These are phyloP conservation scores for Aspergillus sp. DNA, from an alignment of 2,329 filamentous ascomycete genomes.

Conservation along the genomic window DNA sequence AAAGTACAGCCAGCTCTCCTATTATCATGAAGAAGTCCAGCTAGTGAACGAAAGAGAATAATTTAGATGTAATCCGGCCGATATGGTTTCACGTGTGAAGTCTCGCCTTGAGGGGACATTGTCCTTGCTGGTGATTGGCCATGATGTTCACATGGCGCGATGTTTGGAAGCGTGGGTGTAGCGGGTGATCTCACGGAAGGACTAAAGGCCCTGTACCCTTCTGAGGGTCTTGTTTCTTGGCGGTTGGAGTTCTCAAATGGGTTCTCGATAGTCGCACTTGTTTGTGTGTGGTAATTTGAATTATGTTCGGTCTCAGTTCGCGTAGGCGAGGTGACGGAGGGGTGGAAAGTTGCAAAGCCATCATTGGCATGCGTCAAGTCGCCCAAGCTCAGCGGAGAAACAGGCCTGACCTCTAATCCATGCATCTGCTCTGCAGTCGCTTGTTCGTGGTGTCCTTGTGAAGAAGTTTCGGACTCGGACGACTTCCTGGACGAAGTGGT, in stretches of 20 bases:
- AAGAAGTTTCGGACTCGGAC: not conserved
- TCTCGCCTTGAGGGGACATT: not conserved
- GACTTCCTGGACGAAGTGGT: not conserved
- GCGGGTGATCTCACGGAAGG: not conserved
- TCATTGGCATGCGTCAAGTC: not conserved
- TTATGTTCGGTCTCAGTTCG: not conserved
- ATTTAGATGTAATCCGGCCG: not conserved
- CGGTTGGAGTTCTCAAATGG: not conserved
- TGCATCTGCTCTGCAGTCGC: not conserved
- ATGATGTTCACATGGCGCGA: not conserved
- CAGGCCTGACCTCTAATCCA: not conserved
- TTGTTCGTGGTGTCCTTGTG: not conserved
- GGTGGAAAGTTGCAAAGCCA: not conserved
- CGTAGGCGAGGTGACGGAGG: not conserved
- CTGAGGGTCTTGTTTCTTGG: not conserved
- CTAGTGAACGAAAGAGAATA: not conserved
- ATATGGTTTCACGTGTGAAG: not conserved
- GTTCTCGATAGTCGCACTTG: not conserved
- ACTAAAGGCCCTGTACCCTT: not conserved
- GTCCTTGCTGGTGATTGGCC: not conserved
- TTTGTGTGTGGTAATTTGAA: not conserved
- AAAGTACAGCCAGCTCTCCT: constrained; percentile 32
- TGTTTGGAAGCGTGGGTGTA: not conserved
- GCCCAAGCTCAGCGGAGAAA: not conserved
- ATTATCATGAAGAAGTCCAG: constrained; percentile 18